phyloP scores from a whole-genome alignment of 2,329 filamentous ascomycete species.

The Trichoderma semiorbis region DNA sequence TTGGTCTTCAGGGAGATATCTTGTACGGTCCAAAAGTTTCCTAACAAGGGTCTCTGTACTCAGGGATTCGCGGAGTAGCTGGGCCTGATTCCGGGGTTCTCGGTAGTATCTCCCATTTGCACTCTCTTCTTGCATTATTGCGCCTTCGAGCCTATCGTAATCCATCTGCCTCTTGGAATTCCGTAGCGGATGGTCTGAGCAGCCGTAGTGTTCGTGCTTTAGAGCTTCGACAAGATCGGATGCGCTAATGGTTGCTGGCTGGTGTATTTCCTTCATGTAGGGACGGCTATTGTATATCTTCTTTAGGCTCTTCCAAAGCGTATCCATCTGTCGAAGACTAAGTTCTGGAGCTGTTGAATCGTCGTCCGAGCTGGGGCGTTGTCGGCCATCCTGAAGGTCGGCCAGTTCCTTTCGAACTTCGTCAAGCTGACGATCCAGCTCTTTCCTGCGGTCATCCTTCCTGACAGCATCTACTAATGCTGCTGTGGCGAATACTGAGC shows the following conservation, averaged over 20 bases:
- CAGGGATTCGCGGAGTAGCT: constrained; percentile 28
- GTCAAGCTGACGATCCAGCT: constrained; percentile 60
- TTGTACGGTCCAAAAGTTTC: constrained; percentile 30
- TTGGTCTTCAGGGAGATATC: constrained; percentile 23
- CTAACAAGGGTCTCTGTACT: constrained; percentile 29
- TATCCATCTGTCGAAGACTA: constrained; percentile 30
- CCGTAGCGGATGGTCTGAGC: constrained; percentile 24
- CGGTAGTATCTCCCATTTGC: constrained; percentile 23
- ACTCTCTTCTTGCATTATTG: constrained; percentile 29
- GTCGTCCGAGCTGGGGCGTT: constrained; percentile 25
- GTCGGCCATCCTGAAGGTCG: constrained; percentile 32
- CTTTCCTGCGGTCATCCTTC: constrained; percentile 55
- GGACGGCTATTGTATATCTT: constrained; percentile 31
- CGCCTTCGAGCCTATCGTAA: constrained; percentile 31
- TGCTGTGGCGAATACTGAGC: constrained; percentile 63
- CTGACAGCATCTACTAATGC: constrained; percentile 57
- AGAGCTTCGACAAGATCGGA: constrained; percentile 29
- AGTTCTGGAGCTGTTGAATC: constrained; percentile 21
- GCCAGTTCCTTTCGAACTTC: constrained; percentile 49
- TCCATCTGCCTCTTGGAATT: constrained; percentile 24
- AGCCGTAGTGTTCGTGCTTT: constrained; percentile 30
- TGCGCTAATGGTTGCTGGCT: constrained; percentile 28
- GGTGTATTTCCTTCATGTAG: constrained; percentile 36
- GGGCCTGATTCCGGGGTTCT: constrained; percentile 24
- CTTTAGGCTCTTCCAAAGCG: constrained; percentile 32